phyloP scores from a whole-genome alignment of 371 early-diverging fungal species.

The Mucor circinelloides region DNA sequence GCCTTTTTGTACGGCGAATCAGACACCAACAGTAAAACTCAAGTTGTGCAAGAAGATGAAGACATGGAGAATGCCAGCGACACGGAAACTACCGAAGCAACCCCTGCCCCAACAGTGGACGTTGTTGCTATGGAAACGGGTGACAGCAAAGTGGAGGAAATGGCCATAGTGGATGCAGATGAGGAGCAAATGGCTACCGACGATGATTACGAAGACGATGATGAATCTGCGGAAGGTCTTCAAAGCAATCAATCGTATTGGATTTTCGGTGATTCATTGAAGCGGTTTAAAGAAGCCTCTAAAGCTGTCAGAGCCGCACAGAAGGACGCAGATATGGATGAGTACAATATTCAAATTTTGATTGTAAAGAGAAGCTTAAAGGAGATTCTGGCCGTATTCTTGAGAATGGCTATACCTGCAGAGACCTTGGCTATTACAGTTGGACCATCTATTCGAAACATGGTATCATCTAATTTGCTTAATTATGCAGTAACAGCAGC shows the following conservation, averaged over 20 bases:
- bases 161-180: background rate
- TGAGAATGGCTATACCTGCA: constrained; percentile 43
- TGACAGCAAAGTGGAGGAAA: background rate
- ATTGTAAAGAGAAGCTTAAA: constrained; percentile 37
- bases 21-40: background rate
- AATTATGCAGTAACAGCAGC: background rate
- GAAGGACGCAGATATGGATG: constrained; percentile 12
- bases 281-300: constrained; percentile 36
- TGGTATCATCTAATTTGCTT: constrained; percentile 10
- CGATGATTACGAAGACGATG: constrained; percentile 9
- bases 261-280: constrained; percentile 50
- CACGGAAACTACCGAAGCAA: background rate
- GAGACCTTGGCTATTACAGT: constrained; percentile 33
- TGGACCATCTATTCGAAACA: constrained; percentile 29
- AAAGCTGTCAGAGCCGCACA: background rate
- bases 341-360: constrained; percentile 17
- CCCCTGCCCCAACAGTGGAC: background rate
- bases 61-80: background rate
- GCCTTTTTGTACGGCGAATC: constrained; percentile 36
- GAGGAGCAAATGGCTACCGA: background rate
- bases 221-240: constrained; percentile 4
- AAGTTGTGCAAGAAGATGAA: constrained; percentile 11
- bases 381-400: constrained; percentile 41
- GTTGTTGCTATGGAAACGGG: background rate
- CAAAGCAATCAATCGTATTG: constrained; percentile 47